Base-by-base conservation (phyloP, 805 yeast genomes). In the Kazachstania kunashirensis region DNA sequence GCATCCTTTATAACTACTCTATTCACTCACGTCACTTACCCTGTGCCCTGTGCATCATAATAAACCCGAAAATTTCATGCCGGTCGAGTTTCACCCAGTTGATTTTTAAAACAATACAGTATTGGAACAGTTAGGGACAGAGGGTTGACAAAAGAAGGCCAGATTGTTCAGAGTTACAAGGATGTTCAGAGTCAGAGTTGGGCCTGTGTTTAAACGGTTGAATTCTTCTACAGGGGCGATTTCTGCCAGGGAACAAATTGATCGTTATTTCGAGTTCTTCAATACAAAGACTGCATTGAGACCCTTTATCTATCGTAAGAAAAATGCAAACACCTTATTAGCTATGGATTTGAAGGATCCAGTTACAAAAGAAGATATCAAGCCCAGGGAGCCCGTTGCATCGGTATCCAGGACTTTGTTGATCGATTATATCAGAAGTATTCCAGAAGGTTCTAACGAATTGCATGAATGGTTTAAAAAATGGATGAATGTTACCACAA, bases 261-360 rank as follows among this genome's bases (percentile, higher is more conserved):
- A 54, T 3, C 48, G 57, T 1, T 63, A 52, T 37, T 53, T 59
- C 35, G 45, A 48, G 15, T 66, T 58, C 43, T 57, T 57, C 45
- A 52, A 52, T 26, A 60, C 67, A 2, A 49, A 54, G 20, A 53
- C 48, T 29, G 39, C 49, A 3, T 34, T 62, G 21, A 63, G 60
- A 49, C 65, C 67, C 5, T 50, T 58, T 31, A 60, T 66, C 18
- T 66, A 66, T 46, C 61, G 68, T 47, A 59, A 62, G 25, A 62
- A 55, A 37, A 65, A 66, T 43, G 57, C 66, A 2, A 53, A 61
- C 20, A 57, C 47, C 33, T 45, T 66, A 29, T 37, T 64, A 26
- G 53, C 65, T 9, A 59, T 64, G 60, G 68, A 64, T 41, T 31
- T 63, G 24, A 62, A 62, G 50, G 66, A 66, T 42, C 58, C 60